Evolutionary conservation across 495 filamentous ascomycete species (phyloP), one percentile per base, ranked within the genome.

Genomic region (Xylaria cubensis): DNA sequence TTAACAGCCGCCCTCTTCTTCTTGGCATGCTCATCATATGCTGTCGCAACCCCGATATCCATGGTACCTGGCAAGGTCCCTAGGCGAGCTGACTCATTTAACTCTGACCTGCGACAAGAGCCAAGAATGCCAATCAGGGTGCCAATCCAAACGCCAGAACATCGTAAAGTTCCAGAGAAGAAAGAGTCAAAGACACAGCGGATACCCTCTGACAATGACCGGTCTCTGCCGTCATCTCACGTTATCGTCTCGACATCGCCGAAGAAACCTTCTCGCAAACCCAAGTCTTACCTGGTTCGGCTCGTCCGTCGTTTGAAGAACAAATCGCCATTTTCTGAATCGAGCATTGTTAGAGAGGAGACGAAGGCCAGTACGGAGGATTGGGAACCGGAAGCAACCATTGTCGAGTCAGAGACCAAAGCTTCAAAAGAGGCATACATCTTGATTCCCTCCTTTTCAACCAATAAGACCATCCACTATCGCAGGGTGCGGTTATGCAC

Each of bases 401-500:
- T 79, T 67, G 75, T 79, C 36, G 77, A 79, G 67, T 53, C 71
- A 9, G 75, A 77, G 64, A 77, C 72, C 13, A 74, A 76, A 61
- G 75, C 74, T 13, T 67, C 69, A 53, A 73, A 70, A 51, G 75
- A 79, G 26, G 56, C 75, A 0, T 75, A 72, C 69, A 71, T 73
- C 32, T 73, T 72, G 58, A 69, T 77, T 32, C 74, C 75, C n/a
- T 75, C 73, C 29, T 62, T 76, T 21, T 71, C 75, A 29, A 65
- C 72, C 50, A 71, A 74, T 56, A 73, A 74, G 26, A 72, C 73
- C 4, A 51, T 77, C n/a, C 75, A 63, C 70, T 76, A 75, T 61
- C 71, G 64, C 53, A 71, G 76, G 13, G 74, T 76, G 65, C 75
- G 78, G n/a, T 76, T 85, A 24, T 78, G 81, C 48, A 82, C 82